These are phyloP conservation scores for Melampsora americana DNA, from an alignment of 1,284 basidiomycete genomes.

Conservation along the genomic window DNA sequence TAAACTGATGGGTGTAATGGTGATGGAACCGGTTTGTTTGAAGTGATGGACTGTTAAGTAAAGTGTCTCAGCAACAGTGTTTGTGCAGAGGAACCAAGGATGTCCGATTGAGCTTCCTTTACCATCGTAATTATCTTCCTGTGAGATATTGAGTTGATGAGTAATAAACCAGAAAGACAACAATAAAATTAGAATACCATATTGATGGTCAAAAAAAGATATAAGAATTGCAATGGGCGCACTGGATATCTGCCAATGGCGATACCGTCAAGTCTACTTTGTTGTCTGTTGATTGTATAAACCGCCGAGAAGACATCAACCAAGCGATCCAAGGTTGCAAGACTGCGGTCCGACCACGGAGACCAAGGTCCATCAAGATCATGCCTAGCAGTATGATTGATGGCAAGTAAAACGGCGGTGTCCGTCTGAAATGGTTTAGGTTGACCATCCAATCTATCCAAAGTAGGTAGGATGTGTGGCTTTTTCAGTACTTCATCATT, in stretches of 20 bases:
- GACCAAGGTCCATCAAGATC: constrained; percentile 41
- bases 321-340: constrained; percentile 45
- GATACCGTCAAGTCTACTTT: constrained; percentile 33
- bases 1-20: constrained; percentile 30
- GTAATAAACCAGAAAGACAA: not conserved
- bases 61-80: constrained; percentile 45
- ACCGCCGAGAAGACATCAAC: constrained; percentile 45
- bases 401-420: constrained; percentile 43
- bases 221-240: not conserved
- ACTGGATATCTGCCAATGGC: constrained; percentile 43
- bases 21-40: constrained; percentile 17
- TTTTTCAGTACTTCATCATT: constrained; percentile 11
- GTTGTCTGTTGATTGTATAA: constrained; percentile 45
- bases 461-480: constrained; percentile 46
- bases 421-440: constrained; percentile 46
- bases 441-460: constrained; percentile 45
- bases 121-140: constrained; percentile 48
- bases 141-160: not conserved
- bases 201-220: not conserved
- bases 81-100: constrained; percentile 47
- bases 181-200: not conserved
- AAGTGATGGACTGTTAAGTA: constrained; percentile 44
- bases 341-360: constrained; percentile 45
- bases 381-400: constrained; percentile 36
- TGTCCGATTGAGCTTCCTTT: constrained; percentile 45